Conservation (phyloP, 345 rosid genomes). For the Litchi chinensis region DNA sequence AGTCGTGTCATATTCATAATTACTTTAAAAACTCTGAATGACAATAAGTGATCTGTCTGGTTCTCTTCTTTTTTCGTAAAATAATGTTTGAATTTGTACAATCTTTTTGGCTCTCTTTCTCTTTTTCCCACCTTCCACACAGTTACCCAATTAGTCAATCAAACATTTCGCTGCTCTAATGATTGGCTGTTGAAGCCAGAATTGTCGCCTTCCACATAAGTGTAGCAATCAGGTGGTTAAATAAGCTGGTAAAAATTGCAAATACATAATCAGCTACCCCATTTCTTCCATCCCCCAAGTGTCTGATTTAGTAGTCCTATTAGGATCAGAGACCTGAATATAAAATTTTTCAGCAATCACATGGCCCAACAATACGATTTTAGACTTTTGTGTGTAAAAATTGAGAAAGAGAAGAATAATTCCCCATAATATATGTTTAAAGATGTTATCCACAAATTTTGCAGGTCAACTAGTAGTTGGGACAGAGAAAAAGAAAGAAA, state of each 20-base stretch:
- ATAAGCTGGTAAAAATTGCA: background rate
- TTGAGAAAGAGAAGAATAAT: background rate
- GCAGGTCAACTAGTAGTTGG: background rate
- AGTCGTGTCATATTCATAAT: background rate
- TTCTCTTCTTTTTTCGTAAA: background rate
- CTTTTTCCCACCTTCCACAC: background rate
- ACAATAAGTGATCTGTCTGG: background rate
- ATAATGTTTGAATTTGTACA: background rate
- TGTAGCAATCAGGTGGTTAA: background rate
- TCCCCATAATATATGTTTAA: background rate
- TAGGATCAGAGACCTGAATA: background rate
- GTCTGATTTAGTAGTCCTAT: background rate
- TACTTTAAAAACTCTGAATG: background rate
- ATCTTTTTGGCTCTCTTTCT: background rate
- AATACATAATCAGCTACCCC: background rate
- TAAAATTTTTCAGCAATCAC: background rate
- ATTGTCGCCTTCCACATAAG: background rate
- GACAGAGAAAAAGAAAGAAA: too few relatives aligned
- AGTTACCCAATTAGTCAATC: background rate
- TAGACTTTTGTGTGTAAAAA: background rate
- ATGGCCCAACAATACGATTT: background rate
- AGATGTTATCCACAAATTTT: background rate
- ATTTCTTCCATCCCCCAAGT: background rate
- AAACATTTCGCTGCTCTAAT: background rate
- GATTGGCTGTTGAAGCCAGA: conserved; percentile 1